Percentiles rank a stretch among this genome's conserved stretches.
Conservation (phyloP, 1,139 yeast genomes). For the Arxiozyma telluris region DNA sequence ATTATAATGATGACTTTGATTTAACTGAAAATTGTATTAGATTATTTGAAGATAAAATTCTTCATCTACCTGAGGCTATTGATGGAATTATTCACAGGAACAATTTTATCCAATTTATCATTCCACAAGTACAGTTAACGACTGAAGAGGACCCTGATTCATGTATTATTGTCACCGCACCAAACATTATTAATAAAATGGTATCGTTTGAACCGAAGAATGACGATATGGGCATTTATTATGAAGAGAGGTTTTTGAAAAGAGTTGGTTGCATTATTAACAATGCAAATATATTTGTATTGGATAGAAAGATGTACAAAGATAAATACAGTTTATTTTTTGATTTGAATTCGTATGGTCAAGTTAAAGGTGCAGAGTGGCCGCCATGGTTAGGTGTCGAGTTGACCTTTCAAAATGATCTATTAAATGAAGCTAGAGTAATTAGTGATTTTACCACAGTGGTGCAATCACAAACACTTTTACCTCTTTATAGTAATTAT, state of each 20-base stretch:
- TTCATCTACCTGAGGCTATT: conserved; percentile 4
- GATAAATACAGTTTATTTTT: conserved; percentile 38
- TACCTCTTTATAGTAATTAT: conserved; percentile 24
- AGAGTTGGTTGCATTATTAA: conserved; percentile 61
- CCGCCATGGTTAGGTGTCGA: conserved; percentile 77
- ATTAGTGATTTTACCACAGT: conserved; percentile 58
- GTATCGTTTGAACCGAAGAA: conserved; percentile 41
- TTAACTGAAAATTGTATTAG: conserved; percentile 7
- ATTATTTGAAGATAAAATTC: conserved; percentile 14
- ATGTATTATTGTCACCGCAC: conserved; percentile 62
- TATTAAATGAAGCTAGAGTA: conserved; percentile 48
- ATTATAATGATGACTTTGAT: conserved; percentile 3
- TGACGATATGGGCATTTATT: conserved; percentile 40
- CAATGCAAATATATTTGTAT: conserved; percentile 64
- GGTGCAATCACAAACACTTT: conserved; percentile 42
- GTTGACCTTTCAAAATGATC: conserved; percentile 61
- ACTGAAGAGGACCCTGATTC: conserved; percentile 55
- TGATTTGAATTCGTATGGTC: conserved; percentile 37
- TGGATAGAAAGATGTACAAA: conserved; percentile 42
- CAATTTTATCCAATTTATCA: conserved; percentile 51
- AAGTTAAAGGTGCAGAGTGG: conserved; percentile 41
- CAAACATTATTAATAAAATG: conserved; percentile 61
- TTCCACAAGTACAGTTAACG: conserved; percentile 82
- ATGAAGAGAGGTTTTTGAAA: conserved; percentile 50
- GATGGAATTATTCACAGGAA: conserved; percentile 9